Evolutionary conservation across 1,284 basidiomycete species (phyloP), one percentile per base, ranked within the genome.

Genomic region (Ustilago trichophora): DNA sequence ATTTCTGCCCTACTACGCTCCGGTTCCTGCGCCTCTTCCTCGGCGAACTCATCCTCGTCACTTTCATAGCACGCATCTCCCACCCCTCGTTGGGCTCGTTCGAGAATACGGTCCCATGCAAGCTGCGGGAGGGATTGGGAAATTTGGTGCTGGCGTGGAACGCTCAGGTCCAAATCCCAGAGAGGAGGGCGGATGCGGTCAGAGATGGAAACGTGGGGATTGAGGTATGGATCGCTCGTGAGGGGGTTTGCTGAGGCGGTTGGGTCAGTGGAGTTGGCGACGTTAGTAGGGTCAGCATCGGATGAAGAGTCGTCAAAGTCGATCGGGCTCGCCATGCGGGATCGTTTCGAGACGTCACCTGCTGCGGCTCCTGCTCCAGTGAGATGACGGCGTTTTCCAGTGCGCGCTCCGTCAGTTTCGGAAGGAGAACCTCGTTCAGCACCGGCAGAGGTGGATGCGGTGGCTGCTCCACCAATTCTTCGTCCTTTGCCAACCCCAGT

Each of bases 51-150:
- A 31, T 78, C 76, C 31, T 75, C 73, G 51, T 73, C 75, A 34
- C 55, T 63, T 26, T 77, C 68, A 50, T 78, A 78, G 53, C 70
- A 69, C 15, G 76, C 76, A 33, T 78, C 76, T 15, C 76, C 76
- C 4, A 77, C 72, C 1, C 76, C 76, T 15, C 70, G 48, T 32
- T 68, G 65, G 1, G 76, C 76, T 6, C 76, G 57, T 18, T 78
- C 73, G 21, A 78, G 45, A 32, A 78, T 78, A 9, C 76, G 55
- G 6, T 60, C 35, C 76, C 76, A 78, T 10, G 76, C 75, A 16
- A 65, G 32, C 21, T 58, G 57, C 2, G 74, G 54, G 3, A 77
- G 51, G 7, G 58, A 55, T 11, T 65, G 45, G 3, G 52, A 19
- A 16, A 47, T 56, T 16, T 59, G 50, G 18, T 54, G 45, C 18